Evolutionary conservation across 495 filamentous ascomycete species (phyloP).

Genomic region (Niebla homalea): DNA sequence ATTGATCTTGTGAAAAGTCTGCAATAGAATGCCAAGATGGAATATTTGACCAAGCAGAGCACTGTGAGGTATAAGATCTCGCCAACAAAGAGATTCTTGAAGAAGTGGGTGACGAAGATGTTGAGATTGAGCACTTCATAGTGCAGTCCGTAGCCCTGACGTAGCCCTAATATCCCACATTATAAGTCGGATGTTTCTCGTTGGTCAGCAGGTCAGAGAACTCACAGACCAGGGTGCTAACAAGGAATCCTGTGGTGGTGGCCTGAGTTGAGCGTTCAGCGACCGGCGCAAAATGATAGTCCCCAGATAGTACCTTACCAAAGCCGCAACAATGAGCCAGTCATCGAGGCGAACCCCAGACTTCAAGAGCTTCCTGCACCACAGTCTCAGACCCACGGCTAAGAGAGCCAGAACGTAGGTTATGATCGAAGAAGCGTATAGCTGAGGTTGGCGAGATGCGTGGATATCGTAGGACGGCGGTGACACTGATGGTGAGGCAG

Average conservation of each 20-base stretch:
- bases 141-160: slow-evolving; percentile 1
- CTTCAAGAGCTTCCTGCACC: slow-evolving; percentile 19
- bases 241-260: background rate
- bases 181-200: background rate
- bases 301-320: slow-evolving; percentile 14
- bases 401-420: slow-evolving; percentile 17
- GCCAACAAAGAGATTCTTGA: slow-evolving; percentile 1
- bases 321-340: slow-evolving; percentile 26
- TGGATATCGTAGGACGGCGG: background rate
- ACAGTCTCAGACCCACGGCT: slow-evolving; percentile 22
- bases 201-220: background rate
- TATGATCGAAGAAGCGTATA: background rate
- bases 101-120: background rate
- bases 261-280: background rate
- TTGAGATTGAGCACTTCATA: background rate
- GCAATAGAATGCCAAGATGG: slow-evolving; percentile 30
- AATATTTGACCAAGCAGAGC: slow-evolving; percentile 28
- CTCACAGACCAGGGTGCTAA: background rate
- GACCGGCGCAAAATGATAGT: background rate
- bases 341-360: slow-evolving; percentile 23
- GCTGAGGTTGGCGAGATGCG: background rate
- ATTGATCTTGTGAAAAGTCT: slow-evolving; percentile 26
- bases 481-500: background rate
- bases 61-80: slow-evolving; percentile 18
- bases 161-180: background rate